Percentiles rank a stretch among this genome's conserved stretches.
Evolutionary conservation across 345 rosid genomes (phyloP).

Genomic region (Eucalyptus dawsonii): DNA sequence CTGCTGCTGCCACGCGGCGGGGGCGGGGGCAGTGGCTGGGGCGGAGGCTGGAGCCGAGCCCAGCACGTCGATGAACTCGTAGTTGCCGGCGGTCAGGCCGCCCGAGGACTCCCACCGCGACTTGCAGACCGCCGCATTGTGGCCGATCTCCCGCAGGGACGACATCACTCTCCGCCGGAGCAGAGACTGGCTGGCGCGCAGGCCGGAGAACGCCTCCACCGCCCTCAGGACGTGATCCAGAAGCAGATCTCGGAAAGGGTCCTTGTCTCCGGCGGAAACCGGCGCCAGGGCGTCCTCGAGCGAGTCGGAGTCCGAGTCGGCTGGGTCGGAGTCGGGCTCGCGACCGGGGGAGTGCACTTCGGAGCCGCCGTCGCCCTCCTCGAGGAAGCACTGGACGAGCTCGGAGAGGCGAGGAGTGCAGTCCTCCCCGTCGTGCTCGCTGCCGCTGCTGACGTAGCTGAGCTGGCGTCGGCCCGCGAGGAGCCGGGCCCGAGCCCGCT

Average conservation of each 20-base stretch:
- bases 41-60: not conserved
- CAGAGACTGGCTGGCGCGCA: constrained; percentile 9
- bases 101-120: constrained; percentile 70
- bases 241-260: constrained; percentile 28
- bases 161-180: constrained; percentile 52
- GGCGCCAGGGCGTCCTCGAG: constrained; percentile 10
- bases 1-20: not conserved
- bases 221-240: constrained; percentile 24
- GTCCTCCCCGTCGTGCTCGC: constrained; percentile 55
- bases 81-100: constrained; percentile 40
- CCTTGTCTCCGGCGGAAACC: not conserved
- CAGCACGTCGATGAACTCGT: constrained; percentile 75
- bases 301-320: constrained; percentile 10
- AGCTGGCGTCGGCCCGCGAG: constrained; percentile 7
- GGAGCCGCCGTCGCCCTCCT: constrained; percentile 14
- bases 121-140: constrained; percentile 87
- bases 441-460: constrained; percentile 55
- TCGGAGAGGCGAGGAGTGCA: constrained; percentile 65
- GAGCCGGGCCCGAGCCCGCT: constrained; percentile 53
- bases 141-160: constrained; percentile 41
- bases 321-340: not conserved
- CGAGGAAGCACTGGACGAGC: constrained; percentile 69
- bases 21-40: not conserved
- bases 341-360: not conserved
- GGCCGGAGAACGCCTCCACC: constrained; percentile 30